A percentile compares a stretch with the other conserved stretches of the same genome.
phyloP scores from a whole-genome alignment of 352 stramenopile species.

The Phytopythium boreale region DNA sequence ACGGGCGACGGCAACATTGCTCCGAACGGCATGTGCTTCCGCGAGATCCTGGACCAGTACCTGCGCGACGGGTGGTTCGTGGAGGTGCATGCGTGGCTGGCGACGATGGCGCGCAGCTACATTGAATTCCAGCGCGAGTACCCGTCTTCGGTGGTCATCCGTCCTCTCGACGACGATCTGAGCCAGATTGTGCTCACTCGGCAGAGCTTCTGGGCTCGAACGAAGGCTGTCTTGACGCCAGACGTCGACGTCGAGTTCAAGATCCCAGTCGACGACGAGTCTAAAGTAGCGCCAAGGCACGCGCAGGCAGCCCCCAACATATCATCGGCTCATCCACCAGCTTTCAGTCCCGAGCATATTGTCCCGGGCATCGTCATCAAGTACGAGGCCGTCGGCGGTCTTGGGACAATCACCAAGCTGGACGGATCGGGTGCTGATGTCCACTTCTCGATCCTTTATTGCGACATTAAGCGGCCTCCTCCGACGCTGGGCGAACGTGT shows the following conservation, averaged over 20 bases:
- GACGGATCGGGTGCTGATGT: neutral
- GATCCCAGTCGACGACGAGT: too few species aligned
- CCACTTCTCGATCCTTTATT: neutral
- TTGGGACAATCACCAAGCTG: neutral
- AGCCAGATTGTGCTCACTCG: neutral
- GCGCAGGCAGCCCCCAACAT: too few species aligned
- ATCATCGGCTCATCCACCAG: too few species aligned
- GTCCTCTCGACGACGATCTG: neutral
- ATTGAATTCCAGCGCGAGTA: slow-evolving; percentile 8
- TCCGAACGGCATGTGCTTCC: slow-evolving; percentile 6
- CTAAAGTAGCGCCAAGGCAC: too few species aligned
- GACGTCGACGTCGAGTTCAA: too few species aligned
- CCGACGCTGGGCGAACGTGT: neutral
- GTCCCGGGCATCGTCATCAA: neutral
- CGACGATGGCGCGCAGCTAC: slow-evolving; percentile 2
- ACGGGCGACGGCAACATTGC: slow-evolving; percentile 5
- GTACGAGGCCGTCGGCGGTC: neutral
- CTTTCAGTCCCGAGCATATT: too few species aligned
- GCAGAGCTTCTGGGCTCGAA: too few species aligned
- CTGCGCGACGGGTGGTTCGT: slow-evolving; percentile 5
- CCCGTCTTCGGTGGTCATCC: slow-evolving; percentile 1
- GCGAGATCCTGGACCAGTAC: slow-evolving; percentile 6
- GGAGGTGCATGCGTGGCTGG: slow-evolving; percentile 6
- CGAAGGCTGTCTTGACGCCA: too few species aligned
- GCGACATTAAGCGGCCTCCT: neutral